phyloP scores from a whole-genome alignment of 2,329 filamentous ascomycete genomes.

The Dothideomycetes sp. region DNA sequence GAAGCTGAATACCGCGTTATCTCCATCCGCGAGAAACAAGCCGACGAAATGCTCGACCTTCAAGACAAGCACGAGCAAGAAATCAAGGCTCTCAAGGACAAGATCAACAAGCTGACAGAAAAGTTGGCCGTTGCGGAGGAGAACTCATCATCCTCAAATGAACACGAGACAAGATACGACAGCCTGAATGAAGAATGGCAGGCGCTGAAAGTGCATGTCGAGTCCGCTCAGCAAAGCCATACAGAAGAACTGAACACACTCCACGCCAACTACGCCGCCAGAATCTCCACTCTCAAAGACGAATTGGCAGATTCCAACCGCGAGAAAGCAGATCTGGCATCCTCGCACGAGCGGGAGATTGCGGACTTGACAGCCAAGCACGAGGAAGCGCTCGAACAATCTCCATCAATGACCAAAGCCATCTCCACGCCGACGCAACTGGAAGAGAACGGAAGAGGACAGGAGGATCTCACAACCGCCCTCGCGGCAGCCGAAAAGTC shows the following conservation, averaged over 20 bases:
- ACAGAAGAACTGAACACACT: not conserved
- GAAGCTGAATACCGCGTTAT: not conserved
- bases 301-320: slow-evolving; percentile 1
- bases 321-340: slow-evolving; percentile 3
- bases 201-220: not conserved
- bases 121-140: not conserved
- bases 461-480: not conserved
- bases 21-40: slow-evolving; percentile 1
- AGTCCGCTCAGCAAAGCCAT: not conserved
- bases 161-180: not conserved
- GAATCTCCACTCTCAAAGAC: slow-evolving; percentile 1
- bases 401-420: not conserved
- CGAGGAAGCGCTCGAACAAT: not conserved
- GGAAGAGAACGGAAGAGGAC: not conserved
- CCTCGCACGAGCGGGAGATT: not conserved
- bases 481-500: not conserved
- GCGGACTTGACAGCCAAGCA: not conserved
- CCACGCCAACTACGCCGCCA: not conserved
- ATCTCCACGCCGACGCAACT: no score
- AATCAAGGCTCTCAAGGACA: not conserved
- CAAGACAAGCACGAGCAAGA: slow-evolving; percentile 2
- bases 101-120: not conserved
- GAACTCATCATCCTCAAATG: not conserved
- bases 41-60: slow-evolving; percentile 3
- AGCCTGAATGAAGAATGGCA: not conserved